Evolutionary conservation across 805 yeast species (phyloP).

Genomic region (Metschnikowia koreensis): DNA sequence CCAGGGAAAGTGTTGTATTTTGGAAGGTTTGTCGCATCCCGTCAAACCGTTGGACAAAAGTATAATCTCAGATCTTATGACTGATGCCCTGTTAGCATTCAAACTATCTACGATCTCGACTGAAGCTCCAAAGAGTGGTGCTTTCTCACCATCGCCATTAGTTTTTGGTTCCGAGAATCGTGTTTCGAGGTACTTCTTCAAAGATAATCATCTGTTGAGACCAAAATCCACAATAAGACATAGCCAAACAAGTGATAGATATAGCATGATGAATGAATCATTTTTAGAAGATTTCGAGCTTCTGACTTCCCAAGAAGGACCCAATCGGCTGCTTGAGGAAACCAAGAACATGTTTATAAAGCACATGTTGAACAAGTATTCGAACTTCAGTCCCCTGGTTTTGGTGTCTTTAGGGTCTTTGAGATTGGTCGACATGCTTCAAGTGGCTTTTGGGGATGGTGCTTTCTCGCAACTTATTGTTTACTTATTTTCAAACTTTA

Average conservation of each 20-base stretch:
- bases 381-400: constrained; percentile 23
- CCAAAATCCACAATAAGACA: constrained; percentile 2
- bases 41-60: constrained; percentile 12
- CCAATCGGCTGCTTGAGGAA: constrained; percentile 18
- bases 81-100: constrained; percentile 15
- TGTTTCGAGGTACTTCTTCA: constrained; percentile 10
- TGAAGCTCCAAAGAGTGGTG: background rate
- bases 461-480: constrained; percentile 16
- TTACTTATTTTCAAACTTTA: constrained; percentile 35
- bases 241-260: background rate
- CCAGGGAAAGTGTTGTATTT: constrained; percentile 11
- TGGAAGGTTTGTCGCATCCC: background rate
- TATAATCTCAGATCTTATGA: constrained; percentile 5
- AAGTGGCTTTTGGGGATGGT: constrained; percentile 20
- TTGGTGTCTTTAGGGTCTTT: constrained; percentile 34
- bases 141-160: background rate
- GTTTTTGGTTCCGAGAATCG: constrained; percentile 9
- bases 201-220: constrained; percentile 12
- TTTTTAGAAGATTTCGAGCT: background rate
- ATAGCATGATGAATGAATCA: background rate
- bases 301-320: background rate
- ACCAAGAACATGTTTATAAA: constrained; percentile 30
- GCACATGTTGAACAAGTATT: constrained; percentile 25
- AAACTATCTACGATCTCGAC: constrained; percentile 9
- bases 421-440: constrained; percentile 35